Conservation (phyloP, 176 grass and related monocot genomes). For the Echinochloa phyllopogon region DNA sequence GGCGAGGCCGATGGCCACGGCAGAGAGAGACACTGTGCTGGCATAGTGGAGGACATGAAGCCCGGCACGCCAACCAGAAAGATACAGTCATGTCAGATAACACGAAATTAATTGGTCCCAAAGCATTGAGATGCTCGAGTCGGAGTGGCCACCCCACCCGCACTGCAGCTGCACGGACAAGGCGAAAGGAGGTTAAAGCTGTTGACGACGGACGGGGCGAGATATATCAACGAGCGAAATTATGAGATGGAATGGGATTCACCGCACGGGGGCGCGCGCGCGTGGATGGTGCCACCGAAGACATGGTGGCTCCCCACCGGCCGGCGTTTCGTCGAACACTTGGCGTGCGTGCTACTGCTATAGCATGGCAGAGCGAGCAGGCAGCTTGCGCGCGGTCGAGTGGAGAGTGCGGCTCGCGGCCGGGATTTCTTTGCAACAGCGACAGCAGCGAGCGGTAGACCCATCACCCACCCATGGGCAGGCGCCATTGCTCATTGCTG, state of each 20-base stretch:
- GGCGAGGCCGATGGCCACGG: conserved; percentile 25
- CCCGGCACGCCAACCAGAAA: conserved; percentile 43
- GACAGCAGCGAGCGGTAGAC: neutral
- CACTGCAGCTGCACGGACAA: conserved; percentile 12
- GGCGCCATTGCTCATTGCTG: neutral
- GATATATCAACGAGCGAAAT: no score
- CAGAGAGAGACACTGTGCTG: conserved; percentile 31
- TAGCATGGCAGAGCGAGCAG: neutral
- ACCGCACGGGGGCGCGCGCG: neutral
- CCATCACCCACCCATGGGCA: neutral
- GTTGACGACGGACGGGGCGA: neutral
- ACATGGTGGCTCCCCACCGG: neutral
- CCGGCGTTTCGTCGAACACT: conserved; percentile 37
- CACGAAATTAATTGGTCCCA: conserved; percentile 1
- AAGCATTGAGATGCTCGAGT: conserved; percentile 25
- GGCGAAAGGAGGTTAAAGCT: conserved; percentile 6
- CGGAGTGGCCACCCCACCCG: neutral
- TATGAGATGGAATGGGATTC: neutral
- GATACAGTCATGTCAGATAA: conserved; percentile 11
- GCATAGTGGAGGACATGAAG: conserved; percentile 35
- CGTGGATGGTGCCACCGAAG: neutral
- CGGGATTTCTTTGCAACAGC: neutral
- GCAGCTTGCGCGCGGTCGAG: neutral
- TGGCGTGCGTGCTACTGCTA: neutral
- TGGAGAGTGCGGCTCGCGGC: neutral